Evolutionary conservation across 805 yeast species (phyloP).

Genomic region (Scheffersomyces lignosus): DNA sequence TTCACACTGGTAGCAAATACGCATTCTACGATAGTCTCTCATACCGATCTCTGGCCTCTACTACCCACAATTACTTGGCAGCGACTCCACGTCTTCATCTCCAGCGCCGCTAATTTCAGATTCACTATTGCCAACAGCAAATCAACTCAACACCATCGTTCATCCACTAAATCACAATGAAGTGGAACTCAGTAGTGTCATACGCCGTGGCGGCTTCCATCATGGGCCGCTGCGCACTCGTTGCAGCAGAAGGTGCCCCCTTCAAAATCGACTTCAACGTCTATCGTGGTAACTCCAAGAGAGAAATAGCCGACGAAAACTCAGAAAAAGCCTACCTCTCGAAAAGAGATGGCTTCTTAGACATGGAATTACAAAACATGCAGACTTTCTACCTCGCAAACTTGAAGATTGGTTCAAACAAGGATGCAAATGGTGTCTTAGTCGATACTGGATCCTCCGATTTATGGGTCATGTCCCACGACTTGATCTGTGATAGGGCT

Average conservation of each 20-base stretch:
- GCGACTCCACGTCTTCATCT: too few relatives aligned
- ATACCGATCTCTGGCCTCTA: too few relatives aligned
- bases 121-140: too few relatives aligned
- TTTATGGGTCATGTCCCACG: constrained; percentile 40
- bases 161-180: too few relatives aligned
- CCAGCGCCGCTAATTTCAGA: too few relatives aligned
- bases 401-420: constrained; percentile 31
- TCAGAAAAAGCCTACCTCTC: constrained; percentile 10
- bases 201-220: constrained; percentile 5
- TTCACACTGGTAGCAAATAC: too few relatives aligned
- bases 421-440: constrained; percentile 28
- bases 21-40: too few relatives aligned
- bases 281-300: constrained; percentile 13
- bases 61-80: too few relatives aligned
- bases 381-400: constrained; percentile 30
- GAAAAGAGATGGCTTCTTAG: constrained; percentile 18
- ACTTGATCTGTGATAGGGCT: constrained; percentile 20
- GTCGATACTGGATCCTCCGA: constrained; percentile 46
- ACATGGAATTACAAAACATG: constrained; percentile 21
- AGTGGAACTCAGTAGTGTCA: constrained; percentile 3
- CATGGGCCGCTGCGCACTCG: constrained; percentile 1
- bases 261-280: constrained; percentile 19
- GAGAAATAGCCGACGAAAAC: constrained; percentile 6
- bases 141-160: too few relatives aligned
- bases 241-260: neutral